Percentiles rank a stretch among this genome's conserved stretches.
These are phyloP conservation scores for Clavaria fumosa DNA, from an alignment of 768 basidiomycete genomes.

Conservation along the genomic window DNA sequence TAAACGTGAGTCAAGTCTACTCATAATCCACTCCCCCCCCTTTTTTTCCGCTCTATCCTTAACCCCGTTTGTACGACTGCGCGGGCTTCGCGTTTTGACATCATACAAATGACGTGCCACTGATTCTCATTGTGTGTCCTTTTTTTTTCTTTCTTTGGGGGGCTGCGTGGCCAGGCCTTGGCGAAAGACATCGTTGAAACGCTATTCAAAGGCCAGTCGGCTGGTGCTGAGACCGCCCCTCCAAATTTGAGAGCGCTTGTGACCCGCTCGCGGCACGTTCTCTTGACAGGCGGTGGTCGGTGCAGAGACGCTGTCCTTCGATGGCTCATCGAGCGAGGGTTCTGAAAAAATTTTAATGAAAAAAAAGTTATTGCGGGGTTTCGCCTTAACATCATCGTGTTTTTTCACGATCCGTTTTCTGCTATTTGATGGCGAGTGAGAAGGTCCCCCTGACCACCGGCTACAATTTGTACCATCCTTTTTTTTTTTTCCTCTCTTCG, in stretches of 20 bases:
- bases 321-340: constrained; percentile 53
- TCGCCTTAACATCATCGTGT: no score
- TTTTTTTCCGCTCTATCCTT: no score
- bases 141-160: no score
- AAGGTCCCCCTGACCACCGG: no score
- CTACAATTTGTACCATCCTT: no score
- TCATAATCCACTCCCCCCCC: constrained; percentile 2
- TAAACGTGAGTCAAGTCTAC: constrained; percentile 26
- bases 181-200: constrained; percentile 37
- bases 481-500: no score
- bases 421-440: no score
- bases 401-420: no score
- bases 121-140: constrained; percentile 9
- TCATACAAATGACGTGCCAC: no score
- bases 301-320: constrained; percentile 46
- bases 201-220: constrained; percentile 33
- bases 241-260: constrained; percentile 36
- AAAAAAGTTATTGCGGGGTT: no score
- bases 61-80: no score
- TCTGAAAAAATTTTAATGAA: constrained; percentile 23
- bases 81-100: no score
- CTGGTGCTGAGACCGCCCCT: constrained; percentile 30
- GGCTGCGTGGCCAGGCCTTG: constrained; percentile 46
- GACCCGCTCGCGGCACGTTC: constrained; percentile 33
- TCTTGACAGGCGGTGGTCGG: constrained; percentile 45